Evolutionary conservation across 2,329 filamentous ascomycete genomes (phyloP).

Genomic region (Albifimbria verrucaria): DNA sequence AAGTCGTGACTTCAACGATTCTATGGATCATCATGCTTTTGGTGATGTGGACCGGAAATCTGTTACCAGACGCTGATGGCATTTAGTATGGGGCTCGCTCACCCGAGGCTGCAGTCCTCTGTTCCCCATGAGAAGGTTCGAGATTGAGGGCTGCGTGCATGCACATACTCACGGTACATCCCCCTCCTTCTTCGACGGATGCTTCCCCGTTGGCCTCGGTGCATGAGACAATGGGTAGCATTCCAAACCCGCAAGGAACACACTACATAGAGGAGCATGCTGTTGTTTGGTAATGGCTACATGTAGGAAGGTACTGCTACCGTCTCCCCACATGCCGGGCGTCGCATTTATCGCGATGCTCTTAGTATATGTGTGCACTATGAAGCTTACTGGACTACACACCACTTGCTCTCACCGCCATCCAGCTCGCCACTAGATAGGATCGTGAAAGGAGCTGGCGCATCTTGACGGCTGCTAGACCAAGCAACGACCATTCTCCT

Average conservation of each 20-base stretch:
- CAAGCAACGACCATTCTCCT: too few relatives aligned
- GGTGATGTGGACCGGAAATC: too few relatives aligned
- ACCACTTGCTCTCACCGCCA: background rate
- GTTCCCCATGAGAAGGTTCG: background rate
- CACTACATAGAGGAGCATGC: too few relatives aligned
- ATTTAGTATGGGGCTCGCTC: too few relatives aligned
- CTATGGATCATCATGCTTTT: background rate
- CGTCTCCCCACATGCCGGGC: background rate
- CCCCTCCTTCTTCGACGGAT: background rate
- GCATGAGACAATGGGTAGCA: background rate
- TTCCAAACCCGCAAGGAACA: background rate
- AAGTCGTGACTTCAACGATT: background rate
- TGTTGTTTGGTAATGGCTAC: background rate
- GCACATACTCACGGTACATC: background rate
- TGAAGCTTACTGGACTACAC: background rate
- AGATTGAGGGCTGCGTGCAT: background rate
- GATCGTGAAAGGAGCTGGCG: background rate
- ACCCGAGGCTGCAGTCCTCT: too few relatives aligned
- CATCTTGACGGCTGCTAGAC: too few relatives aligned
- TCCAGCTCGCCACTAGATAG: background rate
- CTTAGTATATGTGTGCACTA: background rate
- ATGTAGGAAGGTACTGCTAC: background rate
- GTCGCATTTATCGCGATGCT: background rate
- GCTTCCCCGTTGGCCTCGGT: background rate
- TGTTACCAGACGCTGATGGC: too few relatives aligned